These are phyloP conservation scores for Chlamydomonas urium DNA, from an alignment of 139 green algal genomes.

Conservation along the genomic window DNA sequence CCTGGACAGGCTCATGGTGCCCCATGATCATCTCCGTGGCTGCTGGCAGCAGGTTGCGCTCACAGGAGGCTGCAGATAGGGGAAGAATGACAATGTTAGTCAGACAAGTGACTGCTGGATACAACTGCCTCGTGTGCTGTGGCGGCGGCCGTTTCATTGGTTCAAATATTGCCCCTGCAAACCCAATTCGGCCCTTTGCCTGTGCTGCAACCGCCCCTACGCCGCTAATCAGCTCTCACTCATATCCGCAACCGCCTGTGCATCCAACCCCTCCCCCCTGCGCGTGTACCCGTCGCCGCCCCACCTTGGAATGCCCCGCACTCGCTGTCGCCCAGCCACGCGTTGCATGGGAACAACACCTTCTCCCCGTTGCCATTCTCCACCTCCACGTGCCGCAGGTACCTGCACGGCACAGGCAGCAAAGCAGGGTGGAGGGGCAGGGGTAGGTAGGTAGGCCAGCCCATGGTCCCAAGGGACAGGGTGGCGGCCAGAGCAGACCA, in stretches of 20 bases:
- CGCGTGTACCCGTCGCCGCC: too few species aligned
- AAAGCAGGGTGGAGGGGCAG: too few species aligned
- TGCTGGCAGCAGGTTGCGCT: slow-evolving; percentile 61
- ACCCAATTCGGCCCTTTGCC: not conserved
- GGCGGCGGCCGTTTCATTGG: too few species aligned
- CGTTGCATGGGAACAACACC: slow-evolving; percentile 74
- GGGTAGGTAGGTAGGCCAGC: too few species aligned
- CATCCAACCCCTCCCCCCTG: too few species aligned
- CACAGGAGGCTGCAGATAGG: slow-evolving; percentile 39
- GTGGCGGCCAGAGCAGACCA: too few species aligned
- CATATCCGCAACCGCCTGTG: too few species aligned
- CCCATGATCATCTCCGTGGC: slow-evolving; percentile 17
- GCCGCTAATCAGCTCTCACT: too few species aligned
- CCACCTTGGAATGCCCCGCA: slow-evolving; percentile 51
- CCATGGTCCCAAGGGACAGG: too few species aligned
- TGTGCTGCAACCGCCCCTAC: too few species aligned
- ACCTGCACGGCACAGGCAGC: too few species aligned
- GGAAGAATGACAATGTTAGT: not conserved
- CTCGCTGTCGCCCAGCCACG: slow-evolving; percentile 80
- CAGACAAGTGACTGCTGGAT: too few species aligned
- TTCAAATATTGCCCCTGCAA: not conserved
- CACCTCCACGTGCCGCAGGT: not conserved
- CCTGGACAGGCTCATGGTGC: slow-evolving; percentile 26
- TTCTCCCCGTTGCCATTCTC: slow-evolving; percentile 21
- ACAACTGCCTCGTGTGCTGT: not conserved